A percentile compares a stretch with the other conserved stretches of the same genome.
phyloP scores from a whole-genome alignment of 805 yeast species.

The Saccharomycopsis selenospora region DNA sequence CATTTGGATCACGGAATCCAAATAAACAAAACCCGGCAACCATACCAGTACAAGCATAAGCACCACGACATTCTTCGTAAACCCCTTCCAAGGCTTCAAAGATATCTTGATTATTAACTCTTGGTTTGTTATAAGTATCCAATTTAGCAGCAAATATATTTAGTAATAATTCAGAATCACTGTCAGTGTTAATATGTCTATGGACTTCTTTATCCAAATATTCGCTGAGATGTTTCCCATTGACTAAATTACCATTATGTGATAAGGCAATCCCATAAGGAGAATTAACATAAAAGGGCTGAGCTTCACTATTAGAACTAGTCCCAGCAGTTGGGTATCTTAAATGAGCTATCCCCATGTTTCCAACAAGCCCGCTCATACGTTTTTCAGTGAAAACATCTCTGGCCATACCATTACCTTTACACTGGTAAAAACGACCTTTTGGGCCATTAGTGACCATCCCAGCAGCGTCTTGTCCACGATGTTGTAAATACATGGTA shows the following conservation, averaged over 20 bases:
- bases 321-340: slow-evolving; percentile 98
- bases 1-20: slow-evolving; percentile 96
- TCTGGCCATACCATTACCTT: slow-evolving; percentile 98
- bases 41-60: slow-evolving; percentile 94
- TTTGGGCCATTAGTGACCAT: slow-evolving; percentile 91
- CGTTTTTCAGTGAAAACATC: slow-evolving; percentile 89
- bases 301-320: slow-evolving; percentile 93
- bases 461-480: slow-evolving; percentile 99
- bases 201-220: slow-evolving; percentile 91
- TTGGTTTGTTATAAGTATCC: slow-evolving; percentile 83
- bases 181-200: slow-evolving; percentile 95
- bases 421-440: slow-evolving; percentile 93
- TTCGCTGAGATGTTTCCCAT: slow-evolving; percentile 65
- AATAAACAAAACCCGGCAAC: slow-evolving; percentile 92
- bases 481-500: slow-evolving; percentile 84
- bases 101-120: slow-evolving; percentile 87
- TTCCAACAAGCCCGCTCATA: slow-evolving; percentile 74
- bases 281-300: slow-evolving; percentile 95
- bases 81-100: slow-evolving; percentile 82
- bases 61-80: slow-evolving; percentile 78
- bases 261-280: slow-evolving; percentile 90
- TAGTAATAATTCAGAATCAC: slow-evolving; percentile 85
- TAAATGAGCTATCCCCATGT: slow-evolving; percentile 91
- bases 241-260: slow-evolving; percentile 94
- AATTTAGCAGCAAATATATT: slow-evolving; percentile 89